Percentiles rank a stretch among this genome's conserved stretches.
Conservation (phyloP, 2,329 filamentous ascomycete species). For the Orbilia ellipsospora region DNA sequence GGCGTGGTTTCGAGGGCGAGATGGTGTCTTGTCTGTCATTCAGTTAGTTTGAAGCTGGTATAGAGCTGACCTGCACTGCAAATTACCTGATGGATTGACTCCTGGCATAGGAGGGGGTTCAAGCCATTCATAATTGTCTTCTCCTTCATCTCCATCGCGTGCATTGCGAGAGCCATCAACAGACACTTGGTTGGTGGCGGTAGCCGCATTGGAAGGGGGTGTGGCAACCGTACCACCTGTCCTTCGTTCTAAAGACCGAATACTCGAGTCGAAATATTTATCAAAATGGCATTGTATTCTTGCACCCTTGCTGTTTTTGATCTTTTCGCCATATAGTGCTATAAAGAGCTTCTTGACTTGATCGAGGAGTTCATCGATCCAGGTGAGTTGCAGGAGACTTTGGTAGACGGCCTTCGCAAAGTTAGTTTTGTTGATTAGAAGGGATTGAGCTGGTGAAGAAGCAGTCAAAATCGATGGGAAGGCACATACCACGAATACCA, state of each 20-base stretch:
- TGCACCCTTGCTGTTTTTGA: conserved; percentile 82
- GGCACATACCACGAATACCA: conserved; percentile 87
- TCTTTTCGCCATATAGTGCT: conserved; percentile 86
- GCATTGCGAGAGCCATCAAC: neutral
- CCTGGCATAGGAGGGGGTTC: conserved; percentile 49
- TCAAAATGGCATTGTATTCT: conserved; percentile 87
- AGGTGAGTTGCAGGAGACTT: conserved; percentile 91
- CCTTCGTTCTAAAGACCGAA: conserved; percentile 79
- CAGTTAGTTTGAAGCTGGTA: conserved; percentile 3
- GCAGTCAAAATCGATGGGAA: conserved; percentile 25
- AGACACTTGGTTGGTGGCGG: neutral
- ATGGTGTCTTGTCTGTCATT: conserved; percentile 3
- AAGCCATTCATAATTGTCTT: conserved; percentile 40
- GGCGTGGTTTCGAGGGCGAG: neutral
- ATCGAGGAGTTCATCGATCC: conserved; percentile 96
- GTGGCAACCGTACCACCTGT: conserved; percentile 57
- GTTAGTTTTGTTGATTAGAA: conserved; percentile 5
- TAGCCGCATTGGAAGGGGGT: neutral
- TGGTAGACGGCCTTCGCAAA: conserved; percentile 86
- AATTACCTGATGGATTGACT: conserved; percentile 22
- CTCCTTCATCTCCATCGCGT: conserved; percentile 1
- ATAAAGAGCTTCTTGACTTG: conserved; percentile 94
- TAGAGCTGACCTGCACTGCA: neutral
- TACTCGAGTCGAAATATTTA: conserved; percentile 92
- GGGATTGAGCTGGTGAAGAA: conserved; percentile 25